phyloP scores from a whole-genome alignment of 148 eudicot genomes.

The Rheum nobile region DNA sequence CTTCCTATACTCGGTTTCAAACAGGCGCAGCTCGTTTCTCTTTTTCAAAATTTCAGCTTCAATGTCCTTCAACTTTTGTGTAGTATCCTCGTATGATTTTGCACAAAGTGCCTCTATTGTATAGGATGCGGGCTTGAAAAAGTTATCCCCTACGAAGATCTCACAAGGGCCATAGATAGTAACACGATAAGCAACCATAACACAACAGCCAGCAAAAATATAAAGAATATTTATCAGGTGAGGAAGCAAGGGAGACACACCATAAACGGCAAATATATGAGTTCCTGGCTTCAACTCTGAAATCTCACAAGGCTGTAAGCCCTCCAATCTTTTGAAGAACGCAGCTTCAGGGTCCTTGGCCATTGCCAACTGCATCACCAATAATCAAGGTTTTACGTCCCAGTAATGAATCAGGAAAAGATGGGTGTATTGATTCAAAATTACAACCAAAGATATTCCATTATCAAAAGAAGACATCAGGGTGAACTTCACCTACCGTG shows the following conservation, averaged over 20 bases:
- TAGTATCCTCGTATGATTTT: conserved; percentile 61
- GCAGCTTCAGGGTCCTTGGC: conserved; percentile 99
- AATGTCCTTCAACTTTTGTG: conserved; percentile 46
- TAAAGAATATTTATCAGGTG: background rate
- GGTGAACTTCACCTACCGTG: conserved; percentile 42
- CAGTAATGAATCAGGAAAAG: background rate
- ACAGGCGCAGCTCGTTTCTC: conserved; percentile 79
- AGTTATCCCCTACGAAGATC: conserved; percentile 68
- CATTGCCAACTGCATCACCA: conserved; percentile 75
- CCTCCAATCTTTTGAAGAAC: conserved; percentile 94
- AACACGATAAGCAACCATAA: background rate
- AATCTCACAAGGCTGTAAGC: conserved; percentile 97
- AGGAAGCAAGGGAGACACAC: conserved; percentile 24
- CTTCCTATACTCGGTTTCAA: conserved; percentile 94
- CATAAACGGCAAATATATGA: conserved; percentile 97
- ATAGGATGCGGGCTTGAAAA: conserved; percentile 88
- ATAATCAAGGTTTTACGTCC: background rate
- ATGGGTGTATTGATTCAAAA: background rate
- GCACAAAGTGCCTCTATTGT: conserved; percentile 89
- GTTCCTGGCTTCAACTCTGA: conserved; percentile 83
- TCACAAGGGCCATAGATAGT: background rate
- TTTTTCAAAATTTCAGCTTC: conserved; percentile 64
- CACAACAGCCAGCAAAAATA: background rate
- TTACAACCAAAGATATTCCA: background rate
- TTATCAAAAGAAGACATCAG: background rate